Evolutionary conservation across 148 eudicot genomes (phyloP), one percentile per base, ranked within the genome.

Genomic region (Rhododendron simsii): DNA sequence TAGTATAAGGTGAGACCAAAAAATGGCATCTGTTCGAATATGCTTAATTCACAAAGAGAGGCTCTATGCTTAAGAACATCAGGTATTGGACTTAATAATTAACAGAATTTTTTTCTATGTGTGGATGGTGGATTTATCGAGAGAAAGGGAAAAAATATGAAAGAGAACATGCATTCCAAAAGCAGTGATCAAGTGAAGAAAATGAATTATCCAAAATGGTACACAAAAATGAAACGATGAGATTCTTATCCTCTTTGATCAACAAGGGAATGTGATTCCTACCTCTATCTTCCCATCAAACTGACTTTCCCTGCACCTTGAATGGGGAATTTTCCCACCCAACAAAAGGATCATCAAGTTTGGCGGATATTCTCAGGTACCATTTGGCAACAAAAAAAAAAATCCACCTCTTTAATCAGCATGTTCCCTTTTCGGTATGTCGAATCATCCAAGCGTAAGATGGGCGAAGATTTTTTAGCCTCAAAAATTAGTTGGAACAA

Each of bases 191-290:
- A 30, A 51, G 57, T 51, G 57, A 51, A 51, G 57, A 51, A 51
- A 14, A 51, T 51, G 16, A 12, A 51, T 51, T 12, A 14, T 51
- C 4, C 14, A 51, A 51, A 51, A 51, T 51, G 57, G 57, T 51
- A 12, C 57, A 51, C 57, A 14, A 51, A 14, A 55, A 55, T 55
- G 3, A 55, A 4, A 15, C 4, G 61, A 63, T 63, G 71, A 57
- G 33, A 82, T 82, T 61, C 84, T 14, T 82, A 63, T 82, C 53
- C 84, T 55, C 74, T 76, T 78, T 41, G 81, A 78, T 78, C 75
- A 39, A 61, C 75, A n/a, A 39, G 35, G 73, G 74, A 82, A 82
- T 82, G 84, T 82, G 75, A 82, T 59, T 63, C 84, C 83, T 81
- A 23, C 35, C 71, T 55, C 69, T n/a, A 55, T 55, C 21, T 53